Evolutionary conservation across 2,329 filamentous ascomycete species (phyloP).

Genomic region (Pseudocercospora ulei): DNA sequence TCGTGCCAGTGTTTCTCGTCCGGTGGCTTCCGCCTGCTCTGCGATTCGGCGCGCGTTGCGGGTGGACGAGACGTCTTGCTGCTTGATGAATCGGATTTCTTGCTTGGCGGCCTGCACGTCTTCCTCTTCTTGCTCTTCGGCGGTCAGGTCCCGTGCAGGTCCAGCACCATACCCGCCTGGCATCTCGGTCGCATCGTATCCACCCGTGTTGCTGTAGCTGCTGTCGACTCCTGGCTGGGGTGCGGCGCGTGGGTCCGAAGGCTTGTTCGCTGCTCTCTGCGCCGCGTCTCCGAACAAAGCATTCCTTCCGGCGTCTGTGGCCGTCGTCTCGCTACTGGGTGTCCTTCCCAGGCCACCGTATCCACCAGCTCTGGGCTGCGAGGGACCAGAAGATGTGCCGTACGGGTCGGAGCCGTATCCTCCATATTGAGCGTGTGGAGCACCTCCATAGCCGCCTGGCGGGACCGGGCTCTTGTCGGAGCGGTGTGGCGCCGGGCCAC

Average conservation of each 20-base stretch:
- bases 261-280: conserved; percentile 44
- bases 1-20: conserved; percentile 60
- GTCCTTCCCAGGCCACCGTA: conserved; percentile 49
- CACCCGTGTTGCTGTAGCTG: conserved; percentile 31
- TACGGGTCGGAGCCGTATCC: conserved; percentile 48
- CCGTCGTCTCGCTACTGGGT: conserved; percentile 43
- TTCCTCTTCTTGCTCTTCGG: conserved; percentile 67
- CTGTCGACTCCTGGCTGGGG: conserved; percentile 29
- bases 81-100: conserved; percentile 65
- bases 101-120: conserved; percentile 62
- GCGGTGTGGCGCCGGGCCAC: conserved; percentile 31
- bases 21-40: conserved; percentile 59
- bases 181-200: conserved; percentile 27
- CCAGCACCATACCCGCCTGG: conserved; percentile 44
- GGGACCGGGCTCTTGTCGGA: conserved; percentile 42
- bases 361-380: conserved; percentile 40
- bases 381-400: conserved; percentile 32
- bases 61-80: conserved; percentile 64
- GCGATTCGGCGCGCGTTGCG: conserved; percentile 60
- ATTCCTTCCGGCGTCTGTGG: conserved; percentile 50
- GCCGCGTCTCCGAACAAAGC: conserved; percentile 54
- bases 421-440: conserved; percentile 30
- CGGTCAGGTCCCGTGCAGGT: conserved; percentile 67
- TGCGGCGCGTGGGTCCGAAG: conserved; percentile 28
- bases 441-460: conserved; percentile 39